A percentile compares a stretch with the other conserved stretches of the same genome.
phyloP scores from a whole-genome alignment of 805 yeast genomes.

The Yarrowia porcina region DNA sequence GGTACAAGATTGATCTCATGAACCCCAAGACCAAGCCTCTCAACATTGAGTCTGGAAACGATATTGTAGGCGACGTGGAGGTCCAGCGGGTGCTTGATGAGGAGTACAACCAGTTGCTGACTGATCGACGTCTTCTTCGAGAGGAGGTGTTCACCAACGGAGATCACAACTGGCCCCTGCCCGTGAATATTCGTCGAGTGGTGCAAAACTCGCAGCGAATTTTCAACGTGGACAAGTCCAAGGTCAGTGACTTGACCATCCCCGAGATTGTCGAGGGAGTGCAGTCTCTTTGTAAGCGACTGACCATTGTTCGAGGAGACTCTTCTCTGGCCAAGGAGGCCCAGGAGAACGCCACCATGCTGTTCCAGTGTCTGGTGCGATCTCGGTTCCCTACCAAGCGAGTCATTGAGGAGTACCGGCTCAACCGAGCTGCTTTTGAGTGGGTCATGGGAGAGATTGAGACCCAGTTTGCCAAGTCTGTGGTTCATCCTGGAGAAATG shows the following conservation, averaged over 20 bases:
- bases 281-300: conserved; percentile 58
- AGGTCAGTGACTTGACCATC: conserved; percentile 85
- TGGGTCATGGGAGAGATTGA: conserved; percentile 96
- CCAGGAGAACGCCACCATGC: conserved; percentile 82
- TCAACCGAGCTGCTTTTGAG: conserved; percentile 81
- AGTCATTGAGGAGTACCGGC: conserved; percentile 83
- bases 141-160: conserved; percentile 82
- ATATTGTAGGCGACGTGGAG: conserved; percentile 83
- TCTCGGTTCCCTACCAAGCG: conserved; percentile 90
- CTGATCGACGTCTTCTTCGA: conserved; percentile 79
- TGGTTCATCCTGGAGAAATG: conserved; percentile 94
- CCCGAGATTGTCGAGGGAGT: conserved; percentile 76
- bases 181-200: conserved; percentile 94
- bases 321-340: conserved; percentile 74
- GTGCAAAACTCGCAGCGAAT: conserved; percentile 96
- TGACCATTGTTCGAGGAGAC: conserved; percentile 79
- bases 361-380: conserved; percentile 88
- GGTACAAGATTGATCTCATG: conserved; percentile 84
- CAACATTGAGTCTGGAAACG: conserved; percentile 81
- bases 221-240: conserved; percentile 86
- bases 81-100: conserved; percentile 76
- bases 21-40: conserved; percentile 59
- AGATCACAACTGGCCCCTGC: conserved; percentile 96
- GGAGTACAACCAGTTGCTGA: conserved; percentile 73
- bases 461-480: conserved; percentile 86